Evolutionary conservation across 2,329 filamentous ascomycete species (phyloP).

Genomic region (Trichoderma arundinaceum): DNA sequence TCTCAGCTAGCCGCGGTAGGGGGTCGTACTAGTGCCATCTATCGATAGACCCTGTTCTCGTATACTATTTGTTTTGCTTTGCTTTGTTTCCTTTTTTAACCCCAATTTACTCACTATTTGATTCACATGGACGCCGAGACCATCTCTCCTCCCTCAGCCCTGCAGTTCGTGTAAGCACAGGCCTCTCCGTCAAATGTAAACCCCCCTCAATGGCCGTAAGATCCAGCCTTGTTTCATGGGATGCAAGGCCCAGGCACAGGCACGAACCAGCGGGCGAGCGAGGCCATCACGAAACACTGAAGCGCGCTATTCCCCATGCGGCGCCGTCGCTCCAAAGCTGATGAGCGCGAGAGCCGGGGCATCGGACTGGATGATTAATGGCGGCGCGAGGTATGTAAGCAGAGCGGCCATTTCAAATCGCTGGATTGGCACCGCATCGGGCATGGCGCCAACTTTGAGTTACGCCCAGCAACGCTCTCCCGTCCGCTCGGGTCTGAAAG

Average conservation of each 20-base stretch:
- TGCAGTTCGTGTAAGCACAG: conserved; percentile 2
- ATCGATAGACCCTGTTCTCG: background rate
- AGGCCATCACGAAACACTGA: conserved; percentile 12
- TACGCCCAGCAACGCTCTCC: background rate
- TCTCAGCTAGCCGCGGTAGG: too few species aligned
- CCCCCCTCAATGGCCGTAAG: background rate
- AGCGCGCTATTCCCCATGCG: conserved; percentile 11
- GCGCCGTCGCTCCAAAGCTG: background rate
- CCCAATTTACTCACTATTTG: background rate
- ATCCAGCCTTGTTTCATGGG: conserved; percentile 8
- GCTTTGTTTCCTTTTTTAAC: background rate
- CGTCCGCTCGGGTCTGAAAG: background rate
- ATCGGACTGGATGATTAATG: conserved; percentile 21
- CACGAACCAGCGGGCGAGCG: conserved; percentile 6
- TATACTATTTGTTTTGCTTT: background rate
- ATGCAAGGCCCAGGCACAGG: background rate
- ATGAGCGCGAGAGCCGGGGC: background rate
- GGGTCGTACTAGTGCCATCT: background rate
- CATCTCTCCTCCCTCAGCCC: conserved; percentile 4
- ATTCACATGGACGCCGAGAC: conserved; percentile 16
- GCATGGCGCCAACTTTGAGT: conserved; percentile 12
- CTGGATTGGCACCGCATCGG: background rate
- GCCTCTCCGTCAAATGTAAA: background rate
- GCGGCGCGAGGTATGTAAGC: background rate
- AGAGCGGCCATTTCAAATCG: conserved; percentile 18